Base-by-base conservation (phyloP, 257 asterid species). In the Handroanthus guayacan region DNA sequence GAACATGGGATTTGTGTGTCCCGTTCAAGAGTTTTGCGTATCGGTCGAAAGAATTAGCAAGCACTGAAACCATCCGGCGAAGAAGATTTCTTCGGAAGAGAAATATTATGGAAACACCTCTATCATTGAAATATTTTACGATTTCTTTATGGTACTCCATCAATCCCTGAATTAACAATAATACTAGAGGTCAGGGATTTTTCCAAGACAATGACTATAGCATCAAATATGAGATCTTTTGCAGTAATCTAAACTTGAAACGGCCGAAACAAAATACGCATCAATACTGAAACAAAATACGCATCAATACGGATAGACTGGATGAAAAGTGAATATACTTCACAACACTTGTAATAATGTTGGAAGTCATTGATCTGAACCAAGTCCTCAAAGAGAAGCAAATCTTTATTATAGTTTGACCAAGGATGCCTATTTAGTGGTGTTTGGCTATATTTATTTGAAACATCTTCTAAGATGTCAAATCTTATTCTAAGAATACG, bases 1-100 rank as follows among this genome's bases (percentile, higher is more conserved):
- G 97, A 45, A 91, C 97, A 47, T 91, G 97, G 43, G 97, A 91
- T 84, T 91, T 91, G 75, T 91, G 97, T 7, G 85, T 91, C 69
- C 97, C 97, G 2, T 89, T 91, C 58, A 91, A 82, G 80, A 86
- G 93, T 80, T 89, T 89, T 36, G 93, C 95, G 34, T 89, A 70
- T 45, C 87, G 85, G 57, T 90, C 96, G 14, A 83, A 84, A 50
- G 96, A 88, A 87, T 90, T 90, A 17, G 94, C 90, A 37, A 90
- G 90, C 79, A 85, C 76, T 5, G 96, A 90, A 66, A 90, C 89
- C 90, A 88, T 84, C 62, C 96, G 88, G 8, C 94, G 87, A 61
- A 90, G 87, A 39, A 90, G 84, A 78, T 90, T 90, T 68, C 87
- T 88, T 50, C 96, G 83, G 84, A 90, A 86, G 57, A 90, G 90